Conservation (phyloP, 1,284 basidiomycete genomes). For the Leccinum pallidistipes region DNA sequence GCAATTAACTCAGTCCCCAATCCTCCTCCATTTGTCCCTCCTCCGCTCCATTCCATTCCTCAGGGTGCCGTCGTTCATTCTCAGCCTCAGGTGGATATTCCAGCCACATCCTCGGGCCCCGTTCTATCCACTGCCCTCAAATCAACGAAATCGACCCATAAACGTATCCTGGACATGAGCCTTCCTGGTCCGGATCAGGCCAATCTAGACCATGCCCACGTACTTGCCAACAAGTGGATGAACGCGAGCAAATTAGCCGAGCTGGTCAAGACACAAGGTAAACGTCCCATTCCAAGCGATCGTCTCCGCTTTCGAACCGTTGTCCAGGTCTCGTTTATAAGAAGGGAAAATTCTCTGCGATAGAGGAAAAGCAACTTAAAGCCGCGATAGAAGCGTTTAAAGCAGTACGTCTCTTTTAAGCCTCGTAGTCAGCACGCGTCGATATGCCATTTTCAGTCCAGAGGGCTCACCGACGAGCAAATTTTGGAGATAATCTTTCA, state of each 20-base stretch:
- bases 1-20: conserved; percentile 40
- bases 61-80: conserved; percentile 11
- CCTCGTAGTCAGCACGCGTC: conserved; percentile 1
- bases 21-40: conserved; percentile 36
- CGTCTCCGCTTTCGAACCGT: conserved; percentile 9
- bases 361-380: conserved; percentile 66
- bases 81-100: conserved; percentile 29
- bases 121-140: conserved; percentile 37
- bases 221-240: conserved; percentile 74
- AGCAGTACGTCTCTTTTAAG: conserved; percentile 41
- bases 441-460: conserved; percentile 38
- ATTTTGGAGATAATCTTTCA: conserved; percentile 64
- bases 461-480: conserved; percentile 51
- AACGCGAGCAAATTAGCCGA: conserved; percentile 64
- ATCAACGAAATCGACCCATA: conserved; percentile 38
- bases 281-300: conserved; percentile 6
- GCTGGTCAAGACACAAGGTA: conserved; percentile 67
- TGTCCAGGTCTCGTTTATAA: conserved; percentile 72
- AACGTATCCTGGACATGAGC: conserved; percentile 33
- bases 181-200: conserved; percentile 35
- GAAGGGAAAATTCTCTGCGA: conserved; percentile 80
- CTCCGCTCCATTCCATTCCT: conserved; percentile 31
- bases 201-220: conserved; percentile 47
- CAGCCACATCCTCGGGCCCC: conserved; percentile 47
- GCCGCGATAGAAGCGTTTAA: conserved; percentile 65